These are phyloP conservation scores for Physcomitrium patens DNA, from an alignment of 225 moss, liverwort and hornwort species.

Conservation along the genomic window DNA sequence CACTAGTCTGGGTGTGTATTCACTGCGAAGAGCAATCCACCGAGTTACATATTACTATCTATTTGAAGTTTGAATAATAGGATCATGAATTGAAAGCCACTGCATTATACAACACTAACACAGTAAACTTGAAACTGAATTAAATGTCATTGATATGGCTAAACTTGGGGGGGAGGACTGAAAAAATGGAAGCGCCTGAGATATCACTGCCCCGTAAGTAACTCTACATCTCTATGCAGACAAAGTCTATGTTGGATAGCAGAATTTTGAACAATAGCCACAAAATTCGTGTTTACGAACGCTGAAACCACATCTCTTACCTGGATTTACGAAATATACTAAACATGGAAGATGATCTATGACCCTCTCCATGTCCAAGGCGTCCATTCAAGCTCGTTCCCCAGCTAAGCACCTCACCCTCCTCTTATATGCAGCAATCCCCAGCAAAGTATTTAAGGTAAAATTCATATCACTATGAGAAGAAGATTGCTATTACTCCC, in stretches of 20 bases:
- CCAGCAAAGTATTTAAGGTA: conserved; percentile 27
- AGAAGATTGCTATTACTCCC: neutral
- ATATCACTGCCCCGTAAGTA: neutral
- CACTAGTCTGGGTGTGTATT: conserved; percentile 52
- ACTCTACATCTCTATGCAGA: neutral
- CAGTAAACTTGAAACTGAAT: conserved; percentile 20
- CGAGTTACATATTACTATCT: conserved; percentile 6
- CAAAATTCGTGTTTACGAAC: neutral
- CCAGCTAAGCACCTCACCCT: conserved; percentile 89
- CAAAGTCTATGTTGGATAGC: neutral
- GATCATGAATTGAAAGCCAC: conserved; percentile 1
- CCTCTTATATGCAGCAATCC: conserved; percentile 53
- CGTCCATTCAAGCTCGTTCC: conserved; percentile 85
- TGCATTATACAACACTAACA: conserved; percentile 17
- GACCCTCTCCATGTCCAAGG: conserved; percentile 81
- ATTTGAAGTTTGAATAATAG: neutral
- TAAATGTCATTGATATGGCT: neutral
- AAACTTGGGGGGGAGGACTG: neutral
- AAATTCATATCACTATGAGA: conserved; percentile 10
- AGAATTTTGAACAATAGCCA: neutral
- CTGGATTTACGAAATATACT: conserved; percentile 56
- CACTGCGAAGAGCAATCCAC: conserved; percentile 54
- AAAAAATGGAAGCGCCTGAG: neutral
- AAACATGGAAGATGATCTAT: conserved; percentile 59
- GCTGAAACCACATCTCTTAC: conserved; percentile 29